phyloP scores from a whole-genome alignment of 805 yeast species.

The Wickerhamiella brachini region DNA sequence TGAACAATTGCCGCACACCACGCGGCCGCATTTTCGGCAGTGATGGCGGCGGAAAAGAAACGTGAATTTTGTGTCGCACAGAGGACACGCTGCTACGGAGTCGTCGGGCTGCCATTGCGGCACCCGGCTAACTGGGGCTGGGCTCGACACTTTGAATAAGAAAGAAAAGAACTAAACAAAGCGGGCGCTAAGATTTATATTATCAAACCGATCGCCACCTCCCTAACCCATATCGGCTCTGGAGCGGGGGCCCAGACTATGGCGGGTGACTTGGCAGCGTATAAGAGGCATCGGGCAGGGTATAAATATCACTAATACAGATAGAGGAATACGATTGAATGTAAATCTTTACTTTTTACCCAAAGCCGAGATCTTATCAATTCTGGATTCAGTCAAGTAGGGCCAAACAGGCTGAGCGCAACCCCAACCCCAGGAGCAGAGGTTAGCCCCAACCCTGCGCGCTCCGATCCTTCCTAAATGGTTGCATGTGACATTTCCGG shows the following conservation, averaged over 20 bases:
- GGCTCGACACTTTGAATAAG: not conserved
- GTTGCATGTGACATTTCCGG: not conserved
- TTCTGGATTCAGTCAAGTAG: too few relatives aligned
- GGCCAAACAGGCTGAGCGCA: not conserved
- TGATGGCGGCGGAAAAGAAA: conserved; percentile 67
- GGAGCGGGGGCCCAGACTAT: too few relatives aligned
- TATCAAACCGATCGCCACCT: not conserved
- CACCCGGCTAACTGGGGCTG: conserved; percentile 3
- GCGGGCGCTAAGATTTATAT: not conserved
- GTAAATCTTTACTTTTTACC: too few relatives aligned
- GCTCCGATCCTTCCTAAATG: not conserved
- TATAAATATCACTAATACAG: too few relatives aligned
- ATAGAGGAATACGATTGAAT: too few relatives aligned
- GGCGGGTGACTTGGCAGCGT: too few relatives aligned
- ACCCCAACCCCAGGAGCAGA: not conserved
- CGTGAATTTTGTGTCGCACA: conserved; percentile 41
- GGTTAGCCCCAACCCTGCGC: not conserved
- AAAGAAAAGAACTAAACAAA: not conserved
- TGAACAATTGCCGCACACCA: conserved; percentile 63
- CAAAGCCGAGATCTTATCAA: too few relatives aligned
- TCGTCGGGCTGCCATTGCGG: conserved; percentile 65
- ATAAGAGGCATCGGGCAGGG: too few relatives aligned
- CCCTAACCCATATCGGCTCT: not conserved
- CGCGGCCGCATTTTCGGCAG: conserved; percentile 61
- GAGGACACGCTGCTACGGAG: conserved; percentile 36